These are phyloP conservation scores for Rhizopogon vinicolor DNA, from an alignment of 768 basidiomycete species.

Conservation along the genomic window DNA sequence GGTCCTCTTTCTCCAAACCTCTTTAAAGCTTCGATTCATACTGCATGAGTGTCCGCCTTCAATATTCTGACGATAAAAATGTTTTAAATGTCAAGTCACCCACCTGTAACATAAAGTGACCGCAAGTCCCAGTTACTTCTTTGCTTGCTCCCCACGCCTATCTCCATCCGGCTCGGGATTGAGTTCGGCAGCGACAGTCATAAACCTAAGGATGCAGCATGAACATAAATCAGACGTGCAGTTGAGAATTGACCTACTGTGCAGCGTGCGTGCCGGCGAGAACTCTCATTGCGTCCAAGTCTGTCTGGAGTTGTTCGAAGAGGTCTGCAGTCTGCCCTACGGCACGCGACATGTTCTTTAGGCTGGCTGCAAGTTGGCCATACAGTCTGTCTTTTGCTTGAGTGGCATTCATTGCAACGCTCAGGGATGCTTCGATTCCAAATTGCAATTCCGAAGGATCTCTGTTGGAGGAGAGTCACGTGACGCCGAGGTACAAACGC, in stretches of 20 bases:
- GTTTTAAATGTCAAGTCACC: neutral
- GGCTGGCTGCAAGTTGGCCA: conserved; percentile 63
- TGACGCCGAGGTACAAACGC: too few species aligned
- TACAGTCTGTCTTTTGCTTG: conserved; percentile 82
- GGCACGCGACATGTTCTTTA: conserved; percentile 63
- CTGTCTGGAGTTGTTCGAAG: conserved; percentile 70
- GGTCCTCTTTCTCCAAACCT: too few species aligned
- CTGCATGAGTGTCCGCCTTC: too few species aligned
- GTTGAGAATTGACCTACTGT: conserved; percentile 48
- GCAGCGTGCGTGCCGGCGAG: conserved; percentile 79
- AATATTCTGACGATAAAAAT: neutral
- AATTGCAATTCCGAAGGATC: too few species aligned
- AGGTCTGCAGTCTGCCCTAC: conserved; percentile 72
- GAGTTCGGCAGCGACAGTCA: conserved; percentile 44
- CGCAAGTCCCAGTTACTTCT: neutral
- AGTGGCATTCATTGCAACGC: conserved; percentile 47
- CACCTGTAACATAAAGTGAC: neutral
- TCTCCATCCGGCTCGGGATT: conserved; percentile 25
- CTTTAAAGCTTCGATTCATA: too few species aligned
- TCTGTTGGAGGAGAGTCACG: too few species aligned
- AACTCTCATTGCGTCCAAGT: conserved; percentile 73
- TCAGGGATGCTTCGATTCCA: too few species aligned
- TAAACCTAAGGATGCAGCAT: conserved; percentile 33
- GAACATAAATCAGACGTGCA: neutral
- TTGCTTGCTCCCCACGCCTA: neutral